These are phyloP conservation scores for Trichopus zeylanicus DNA, from an alignment of 116 monocot genomes.

Conservation along the genomic window DNA sequence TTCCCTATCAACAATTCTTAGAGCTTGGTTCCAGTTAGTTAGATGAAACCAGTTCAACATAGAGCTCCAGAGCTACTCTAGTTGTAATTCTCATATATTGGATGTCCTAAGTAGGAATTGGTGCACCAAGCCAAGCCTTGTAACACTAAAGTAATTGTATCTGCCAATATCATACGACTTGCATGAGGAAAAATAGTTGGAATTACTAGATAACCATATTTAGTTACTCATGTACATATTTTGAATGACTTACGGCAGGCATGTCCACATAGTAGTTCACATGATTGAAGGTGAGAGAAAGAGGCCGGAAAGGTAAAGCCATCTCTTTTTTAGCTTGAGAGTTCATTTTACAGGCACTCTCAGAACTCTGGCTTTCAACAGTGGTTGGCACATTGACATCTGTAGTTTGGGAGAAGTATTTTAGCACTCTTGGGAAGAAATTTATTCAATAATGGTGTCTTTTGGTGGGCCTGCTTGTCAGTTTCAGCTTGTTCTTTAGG, in stretches of 20 bases:
- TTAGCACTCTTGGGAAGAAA: too few relatives aligned
- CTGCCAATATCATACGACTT: not conserved
- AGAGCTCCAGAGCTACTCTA: too few relatives aligned
- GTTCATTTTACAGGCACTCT: not conserved
- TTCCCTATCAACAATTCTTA: too few relatives aligned
- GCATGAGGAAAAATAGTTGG: not conserved
- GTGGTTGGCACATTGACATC: not conserved
- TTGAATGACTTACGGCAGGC: conserved; percentile 39
- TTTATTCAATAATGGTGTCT: too few relatives aligned
- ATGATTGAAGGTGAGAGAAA: conserved; percentile 66
- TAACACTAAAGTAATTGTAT: not conserved
- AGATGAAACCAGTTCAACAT: too few relatives aligned
- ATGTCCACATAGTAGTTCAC: conserved; percentile 76
- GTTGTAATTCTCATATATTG: too few relatives aligned
- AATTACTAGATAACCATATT: too few relatives aligned
- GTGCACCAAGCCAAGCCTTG: not conserved
- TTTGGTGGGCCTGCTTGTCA: too few relatives aligned
- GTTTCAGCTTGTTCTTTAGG: too few relatives aligned
- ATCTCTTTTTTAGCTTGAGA: conserved; percentile 33
- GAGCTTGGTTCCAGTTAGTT: too few relatives aligned
- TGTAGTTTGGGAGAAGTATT: too few relatives aligned
- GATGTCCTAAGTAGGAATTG: not conserved
- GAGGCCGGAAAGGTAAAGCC: conserved; percentile 70
- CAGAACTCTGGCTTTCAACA: not conserved
- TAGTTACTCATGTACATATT: too few relatives aligned